phyloP scores from a whole-genome alignment of 768 basidiomycete genomes.

The Tulasnella sp. region DNA sequence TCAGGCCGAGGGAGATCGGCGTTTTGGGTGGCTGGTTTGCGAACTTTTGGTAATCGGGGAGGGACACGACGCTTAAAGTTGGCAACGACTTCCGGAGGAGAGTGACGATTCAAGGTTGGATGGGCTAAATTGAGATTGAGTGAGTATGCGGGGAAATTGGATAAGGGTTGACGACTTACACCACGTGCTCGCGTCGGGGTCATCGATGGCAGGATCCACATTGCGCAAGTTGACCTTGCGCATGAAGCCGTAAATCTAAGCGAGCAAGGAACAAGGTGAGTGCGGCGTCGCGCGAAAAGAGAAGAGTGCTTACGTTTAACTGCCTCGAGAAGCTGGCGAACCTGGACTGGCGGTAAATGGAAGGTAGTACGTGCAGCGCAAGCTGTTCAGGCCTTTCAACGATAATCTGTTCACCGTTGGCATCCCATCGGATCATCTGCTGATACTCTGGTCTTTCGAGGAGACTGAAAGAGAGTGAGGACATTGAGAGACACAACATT shows the following conservation, averaged over 20 bases:
- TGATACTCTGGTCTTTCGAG: slow-evolving; percentile 87
- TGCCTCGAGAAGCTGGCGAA: slow-evolving; percentile 96
- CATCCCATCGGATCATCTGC: slow-evolving; percentile 95
- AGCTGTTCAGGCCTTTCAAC: slow-evolving; percentile 89
- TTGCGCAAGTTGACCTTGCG: slow-evolving; percentile 93
- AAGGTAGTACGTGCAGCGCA: slow-evolving; percentile 83
- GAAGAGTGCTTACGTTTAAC: slow-evolving; percentile 59
- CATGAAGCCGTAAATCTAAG: slow-evolving; percentile 95
- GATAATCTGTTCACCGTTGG: slow-evolving; percentile 86
- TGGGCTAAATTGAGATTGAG: slow-evolving; percentile 42
- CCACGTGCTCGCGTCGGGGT: slow-evolving; percentile 95
- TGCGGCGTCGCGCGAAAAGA: neutral
- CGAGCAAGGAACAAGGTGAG: slow-evolving; percentile 16
- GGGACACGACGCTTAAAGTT: slow-evolving; percentile 94
- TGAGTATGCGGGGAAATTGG: neutral
- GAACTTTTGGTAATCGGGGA: slow-evolving; percentile 70
- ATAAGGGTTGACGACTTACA: slow-evolving; percentile 61
- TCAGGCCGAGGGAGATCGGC: slow-evolving; percentile 13
- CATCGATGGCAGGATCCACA: slow-evolving; percentile 87
- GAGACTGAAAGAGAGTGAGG: slow-evolving; percentile 36
- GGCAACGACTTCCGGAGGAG: slow-evolving; percentile 77
- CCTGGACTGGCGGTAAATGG: slow-evolving; percentile 89
- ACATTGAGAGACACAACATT: neutral
- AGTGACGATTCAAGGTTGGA: slow-evolving; percentile 81
- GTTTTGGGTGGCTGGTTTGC: slow-evolving; percentile 52